phyloP scores from a whole-genome alignment of 2,329 filamentous ascomycete species.

The Ilyonectria robusta region DNA sequence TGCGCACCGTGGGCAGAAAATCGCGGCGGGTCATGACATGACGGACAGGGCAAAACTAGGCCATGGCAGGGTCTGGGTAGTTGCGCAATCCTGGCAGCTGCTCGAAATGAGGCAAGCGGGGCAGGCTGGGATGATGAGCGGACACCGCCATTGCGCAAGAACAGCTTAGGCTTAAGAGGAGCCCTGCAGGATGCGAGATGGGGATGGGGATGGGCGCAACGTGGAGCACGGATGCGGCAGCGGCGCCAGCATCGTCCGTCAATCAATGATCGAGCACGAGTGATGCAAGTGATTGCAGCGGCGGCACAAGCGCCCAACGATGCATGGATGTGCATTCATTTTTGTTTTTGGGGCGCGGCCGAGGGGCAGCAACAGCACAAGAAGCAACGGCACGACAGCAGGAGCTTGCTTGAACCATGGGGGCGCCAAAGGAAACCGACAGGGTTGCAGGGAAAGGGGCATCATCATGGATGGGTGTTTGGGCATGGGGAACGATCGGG shows the following conservation, averaged over 20 bases:
- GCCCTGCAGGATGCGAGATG: slow-evolving; percentile 40
- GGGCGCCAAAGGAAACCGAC: slow-evolving; percentile 8
- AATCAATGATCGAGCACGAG: slow-evolving; percentile 18
- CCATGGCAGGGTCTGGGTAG: slow-evolving; percentile 16
- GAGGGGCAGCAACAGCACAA: slow-evolving; percentile 14
- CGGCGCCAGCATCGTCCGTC: slow-evolving; percentile 32
- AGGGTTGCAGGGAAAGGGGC: slow-evolving; percentile 20
- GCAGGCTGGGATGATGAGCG: slow-evolving; percentile 26
- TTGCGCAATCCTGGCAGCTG: slow-evolving; percentile 35
- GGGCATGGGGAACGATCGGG: not conserved
- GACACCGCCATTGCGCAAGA: slow-evolving; percentile 42
- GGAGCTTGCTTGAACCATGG: slow-evolving; percentile 25
- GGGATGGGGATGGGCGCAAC: slow-evolving; percentile 37
- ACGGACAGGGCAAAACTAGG: slow-evolving; percentile 34
- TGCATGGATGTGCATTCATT: slow-evolving; percentile 9
- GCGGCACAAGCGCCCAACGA: slow-evolving; percentile 31
- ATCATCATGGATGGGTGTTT: not conserved
- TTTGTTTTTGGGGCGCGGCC: slow-evolving; percentile 5
- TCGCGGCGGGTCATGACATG: slow-evolving; percentile 41
- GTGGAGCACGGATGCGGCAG: slow-evolving; percentile 37
- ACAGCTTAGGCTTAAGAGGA: slow-evolving; percentile 43
- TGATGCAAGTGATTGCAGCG: slow-evolving; percentile 21
- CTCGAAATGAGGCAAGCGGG: slow-evolving; percentile 33
- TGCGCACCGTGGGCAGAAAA: slow-evolving; percentile 41
- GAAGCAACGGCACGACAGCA: not conserved